A percentile compares a stretch with the other conserved stretches of the same genome.
These are phyloP conservation scores for Nicotiana undulata DNA, from an alignment of 257 asterid species.

Conservation along the genomic window DNA sequence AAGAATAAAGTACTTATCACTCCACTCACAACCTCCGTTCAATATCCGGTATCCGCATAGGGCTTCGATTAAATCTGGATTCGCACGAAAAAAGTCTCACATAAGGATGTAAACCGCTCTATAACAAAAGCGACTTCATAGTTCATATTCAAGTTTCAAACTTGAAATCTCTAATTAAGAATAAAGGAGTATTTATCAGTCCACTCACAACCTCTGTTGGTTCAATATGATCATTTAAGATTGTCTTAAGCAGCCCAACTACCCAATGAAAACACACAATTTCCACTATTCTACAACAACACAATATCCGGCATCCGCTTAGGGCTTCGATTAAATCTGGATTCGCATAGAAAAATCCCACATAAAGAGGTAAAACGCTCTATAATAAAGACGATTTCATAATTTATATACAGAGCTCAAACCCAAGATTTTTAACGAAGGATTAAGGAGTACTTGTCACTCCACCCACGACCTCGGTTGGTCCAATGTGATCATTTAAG, in stretches of 20 bases:
- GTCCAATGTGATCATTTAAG: neutral
- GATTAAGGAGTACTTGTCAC: too few species aligned
- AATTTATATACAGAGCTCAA: too few species aligned
- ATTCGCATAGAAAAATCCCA: fast-evolving
- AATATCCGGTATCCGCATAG: neutral
- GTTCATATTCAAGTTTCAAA: too few species aligned
- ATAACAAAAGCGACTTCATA: fast-evolving
- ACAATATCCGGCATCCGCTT: neutral
- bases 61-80: too few species aligned
- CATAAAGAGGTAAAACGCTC: too few species aligned
- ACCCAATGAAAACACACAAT: neutral
- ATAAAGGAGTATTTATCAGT: fast-evolving
- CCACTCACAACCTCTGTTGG: too few species aligned
- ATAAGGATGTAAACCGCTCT: fast-evolving
- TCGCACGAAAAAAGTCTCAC: fast-evolving
- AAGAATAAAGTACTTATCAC: too few species aligned
- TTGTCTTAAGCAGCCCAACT: neutral
- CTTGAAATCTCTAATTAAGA: fast-evolving
- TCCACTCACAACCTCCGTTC: too few species aligned
- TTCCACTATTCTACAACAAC: neutral
- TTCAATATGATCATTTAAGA: neutral
- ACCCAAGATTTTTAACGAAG: too few species aligned
- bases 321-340: too few species aligned
- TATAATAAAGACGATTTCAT: too few species aligned
- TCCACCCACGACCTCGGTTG: too few species aligned